Evolutionary conservation across 2,329 filamentous ascomycete species (phyloP), one percentile per base, ranked within the genome.

Genomic region (Trichoderma pleuroti): DNA sequence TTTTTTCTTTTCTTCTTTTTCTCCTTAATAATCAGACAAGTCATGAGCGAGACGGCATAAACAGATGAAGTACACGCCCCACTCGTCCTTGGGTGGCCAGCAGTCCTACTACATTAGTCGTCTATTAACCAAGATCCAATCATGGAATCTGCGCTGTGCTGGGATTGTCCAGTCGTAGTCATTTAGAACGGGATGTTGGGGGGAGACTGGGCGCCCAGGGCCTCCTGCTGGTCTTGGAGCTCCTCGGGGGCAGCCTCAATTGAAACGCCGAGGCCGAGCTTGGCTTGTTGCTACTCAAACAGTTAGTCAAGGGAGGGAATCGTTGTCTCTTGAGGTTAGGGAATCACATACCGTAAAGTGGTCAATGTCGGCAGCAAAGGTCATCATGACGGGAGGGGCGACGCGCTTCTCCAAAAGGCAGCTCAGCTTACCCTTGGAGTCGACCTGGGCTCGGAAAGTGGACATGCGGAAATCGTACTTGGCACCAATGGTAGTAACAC

Each of bases 401-500:
- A 99, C 93, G 78, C 94, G 91, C 90, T 98, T 98, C 87, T 99
- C 96, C 76, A 98, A 85, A 78, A 98, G 84, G 80, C 93, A 96
- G 82, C 92, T 93, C 72, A 99, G 87, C 86, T 97, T 97, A 81
- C 96, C 96, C 80, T 93, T 91, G 78, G 94, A 97, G 84, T 99
- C 96, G 76, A 98, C 88, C 84, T 99, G 96, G 57, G 95, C 96
- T 75, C 95, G 91, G 90, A 98, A 97, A 64, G 93, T 96, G 69
- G 93, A 96, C 84, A 94, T 93, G 79, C 93, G 90, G 89, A 99
- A 99, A 81, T 98, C 95, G 84, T 99, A 99, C 84, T 99, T 99
- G 80, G 94, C 93, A 78, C 95, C 96, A 77, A 98, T 88, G 68
- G 94, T 93, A 68, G 97, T 94, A 72, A 93, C 88, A 70, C 96